Conservation (phyloP, 2,329 filamentous ascomycete genomes). For the Nothophoma quercina region DNA sequence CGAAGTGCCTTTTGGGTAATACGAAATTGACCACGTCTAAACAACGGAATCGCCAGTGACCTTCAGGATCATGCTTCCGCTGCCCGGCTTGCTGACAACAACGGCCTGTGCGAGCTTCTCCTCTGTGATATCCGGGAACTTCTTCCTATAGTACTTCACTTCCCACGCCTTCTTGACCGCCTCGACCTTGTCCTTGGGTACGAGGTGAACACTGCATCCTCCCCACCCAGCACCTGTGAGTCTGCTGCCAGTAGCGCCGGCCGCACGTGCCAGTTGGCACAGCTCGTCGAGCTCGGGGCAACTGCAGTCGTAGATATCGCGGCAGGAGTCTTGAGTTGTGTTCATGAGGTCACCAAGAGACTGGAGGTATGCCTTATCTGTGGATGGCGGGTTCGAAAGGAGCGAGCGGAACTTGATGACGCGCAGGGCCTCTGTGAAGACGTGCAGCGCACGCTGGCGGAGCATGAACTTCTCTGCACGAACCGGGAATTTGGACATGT, state of each 20-base stretch:
- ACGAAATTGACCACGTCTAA: constrained; percentile 15
- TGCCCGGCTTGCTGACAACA: constrained; percentile 86
- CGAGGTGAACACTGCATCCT: constrained; percentile 92
- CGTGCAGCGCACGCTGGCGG: constrained; percentile 85
- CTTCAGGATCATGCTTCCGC: constrained; percentile 62
- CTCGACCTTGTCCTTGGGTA: constrained; percentile 82
- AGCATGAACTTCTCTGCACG: constrained; percentile 88
- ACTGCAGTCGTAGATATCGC: constrained; percentile 88
- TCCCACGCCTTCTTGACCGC: constrained; percentile 79
- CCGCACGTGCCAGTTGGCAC: constrained; percentile 77
- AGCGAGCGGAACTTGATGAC: constrained; percentile 84
- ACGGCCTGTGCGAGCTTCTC: constrained; percentile 82
- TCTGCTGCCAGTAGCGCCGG: constrained; percentile 83
- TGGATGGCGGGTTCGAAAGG: constrained; percentile 59
- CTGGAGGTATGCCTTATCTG: constrained; percentile 70
- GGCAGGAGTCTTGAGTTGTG: constrained; percentile 85
- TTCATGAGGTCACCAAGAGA: constrained; percentile 86
- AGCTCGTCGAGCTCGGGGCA: constrained; percentile 92
- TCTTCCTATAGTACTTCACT: constrained; percentile 81
- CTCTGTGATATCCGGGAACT: constrained; percentile 69
- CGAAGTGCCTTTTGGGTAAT: background rate
- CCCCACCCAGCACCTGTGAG: constrained; percentile 97
- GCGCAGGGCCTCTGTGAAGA: constrained; percentile 86
- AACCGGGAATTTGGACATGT: constrained; percentile 88
- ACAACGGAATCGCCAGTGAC: constrained; percentile 41